Percentiles rank a stretch among this genome's conserved stretches.
phyloP scores from a whole-genome alignment of 371 early-diverging fungal species.

The Syncephalastrum racemosum region DNA sequence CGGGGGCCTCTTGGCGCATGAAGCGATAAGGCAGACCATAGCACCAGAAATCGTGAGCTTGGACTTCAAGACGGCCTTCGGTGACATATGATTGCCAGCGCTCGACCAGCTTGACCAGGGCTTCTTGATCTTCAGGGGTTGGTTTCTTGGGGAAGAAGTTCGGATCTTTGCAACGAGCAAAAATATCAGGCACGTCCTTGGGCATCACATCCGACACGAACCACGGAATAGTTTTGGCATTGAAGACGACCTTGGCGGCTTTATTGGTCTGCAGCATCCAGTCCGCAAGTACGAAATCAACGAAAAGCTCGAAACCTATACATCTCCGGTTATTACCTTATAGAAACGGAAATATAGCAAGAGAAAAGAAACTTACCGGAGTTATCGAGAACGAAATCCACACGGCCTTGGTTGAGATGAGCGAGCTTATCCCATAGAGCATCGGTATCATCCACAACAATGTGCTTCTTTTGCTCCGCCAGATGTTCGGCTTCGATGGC shows the following conservation, averaged over 20 bases:
- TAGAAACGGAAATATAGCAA: neutral
- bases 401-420: constrained; percentile 47
- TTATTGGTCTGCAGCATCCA: constrained; percentile 74
- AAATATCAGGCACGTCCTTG: constrained; percentile 72
- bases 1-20: constrained; percentile 60
- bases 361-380: constrained; percentile 51
- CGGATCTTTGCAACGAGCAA: constrained; percentile 44
- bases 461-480: constrained; percentile 37
- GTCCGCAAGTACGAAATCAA: constrained; percentile 87
- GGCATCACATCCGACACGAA: constrained; percentile 89
- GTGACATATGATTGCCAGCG: constrained; percentile 70
- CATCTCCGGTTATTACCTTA: no score
- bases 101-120: constrained; percentile 55
- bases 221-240: constrained; percentile 91
- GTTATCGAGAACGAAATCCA: constrained; percentile 86
- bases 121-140: constrained; percentile 36
- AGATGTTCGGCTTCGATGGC: constrained; percentile 44
- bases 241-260: constrained; percentile 74
- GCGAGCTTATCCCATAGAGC: constrained; percentile 58
- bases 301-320: constrained; percentile 86
- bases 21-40: constrained; percentile 77
- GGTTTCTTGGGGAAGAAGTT: constrained; percentile 42
- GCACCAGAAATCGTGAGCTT: constrained; percentile 83
- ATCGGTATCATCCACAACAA: constrained; percentile 66
- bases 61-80: constrained; percentile 61